Base-by-base conservation (phyloP, 169 alveolate species). In the Besnoitia besnoiti region DNA sequence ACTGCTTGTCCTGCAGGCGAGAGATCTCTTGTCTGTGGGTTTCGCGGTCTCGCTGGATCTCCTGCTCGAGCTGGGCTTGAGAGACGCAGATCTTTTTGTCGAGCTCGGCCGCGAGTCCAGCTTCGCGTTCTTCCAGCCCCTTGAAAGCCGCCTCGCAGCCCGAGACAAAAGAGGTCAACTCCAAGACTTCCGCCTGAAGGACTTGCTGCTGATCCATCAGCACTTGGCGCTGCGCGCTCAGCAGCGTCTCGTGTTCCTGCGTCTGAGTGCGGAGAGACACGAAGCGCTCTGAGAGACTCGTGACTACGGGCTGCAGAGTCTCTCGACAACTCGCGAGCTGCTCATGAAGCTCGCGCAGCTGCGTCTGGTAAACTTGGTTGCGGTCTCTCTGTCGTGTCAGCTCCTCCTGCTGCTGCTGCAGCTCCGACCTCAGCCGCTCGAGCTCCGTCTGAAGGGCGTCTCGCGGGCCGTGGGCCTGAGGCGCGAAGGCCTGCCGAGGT, bases 171-270 rank as follows among this genome's bases (percentile, higher is more conserved):
- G 49, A 19, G 0, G 40, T 37, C 61, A 77, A 35, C 87, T 77
- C 87, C 50, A 30, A 5, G 55, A 35, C 87, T 39, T 77, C 61
- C 40, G 87, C 59, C 59, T 44, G 87, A 3, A 77, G 55, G 42
- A 77, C 44, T 27, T 77, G 87, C 87, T 77, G 87, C 87, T 77
- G 87, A 39, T 77, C 87, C 27, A 44, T 4, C 33, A 77, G 55
- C 10, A 39, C 61, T 30, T 44, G 87, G 33, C 40, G 87, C 61
- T 77, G 87, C 27, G 39, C 47, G 30, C 24, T 30, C 44, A 73
- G 47, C 39, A n/a, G 82, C 14, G 82, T 73, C 16, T 73, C 82
- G 47, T 73, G 82, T 42, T 73, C 39, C n/a, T 35, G 47, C 82
- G n/a, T n/a, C n/a, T 73, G 82, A 7, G 39, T 37, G 39, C 46